phyloP scores from a whole-genome alignment of 2,329 filamentous ascomycete genomes.

The Nectriaceae sp. region DNA sequence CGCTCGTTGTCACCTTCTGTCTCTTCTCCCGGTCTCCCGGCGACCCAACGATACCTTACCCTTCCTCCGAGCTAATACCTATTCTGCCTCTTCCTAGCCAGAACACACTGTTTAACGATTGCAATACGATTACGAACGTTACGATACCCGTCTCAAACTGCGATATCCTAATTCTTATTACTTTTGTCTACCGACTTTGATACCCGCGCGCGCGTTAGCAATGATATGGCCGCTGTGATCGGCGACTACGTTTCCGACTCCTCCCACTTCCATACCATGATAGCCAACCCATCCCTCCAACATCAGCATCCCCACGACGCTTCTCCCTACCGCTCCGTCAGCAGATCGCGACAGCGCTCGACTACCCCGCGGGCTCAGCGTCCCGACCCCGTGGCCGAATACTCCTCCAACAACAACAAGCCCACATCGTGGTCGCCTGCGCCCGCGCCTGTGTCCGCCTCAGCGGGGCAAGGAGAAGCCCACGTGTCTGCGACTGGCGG shows the following conservation, averaged over 20 bases:
- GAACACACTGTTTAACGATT: background rate
- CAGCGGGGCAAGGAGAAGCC: constrained; percentile 22
- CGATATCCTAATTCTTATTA: constrained; percentile 4
- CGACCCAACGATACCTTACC: background rate
- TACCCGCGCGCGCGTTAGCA: constrained; percentile 18
- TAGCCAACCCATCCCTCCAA: constrained; percentile 53
- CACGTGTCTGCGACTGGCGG: constrained; percentile 38
- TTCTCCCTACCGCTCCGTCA: constrained; percentile 31
- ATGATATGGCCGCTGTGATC: constrained; percentile 65
- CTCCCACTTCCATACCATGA: constrained; percentile 71
- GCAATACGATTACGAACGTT: constrained; percentile 17
- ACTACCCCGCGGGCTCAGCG: constrained; percentile 30
- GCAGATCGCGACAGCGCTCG: constrained; percentile 29
- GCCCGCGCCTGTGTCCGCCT: constrained; percentile 15
- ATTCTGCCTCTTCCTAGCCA: background rate
- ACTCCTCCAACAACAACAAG: constrained; percentile 12
- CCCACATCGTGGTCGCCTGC: constrained; percentile 18
- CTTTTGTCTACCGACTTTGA: background rate
- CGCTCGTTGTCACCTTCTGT: constrained; percentile 24
- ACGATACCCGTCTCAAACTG: constrained; percentile 20
- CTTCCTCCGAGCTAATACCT: constrained; percentile 10
- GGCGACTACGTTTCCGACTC: constrained; percentile 75
- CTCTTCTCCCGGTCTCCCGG: constrained; percentile 10
- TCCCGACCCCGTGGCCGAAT: constrained; percentile 21
- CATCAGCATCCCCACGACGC: constrained; percentile 46